These are phyloP conservation scores for Apiospora sp. DNA, from an alignment of 2,329 filamentous ascomycete species.

Conservation along the genomic window DNA sequence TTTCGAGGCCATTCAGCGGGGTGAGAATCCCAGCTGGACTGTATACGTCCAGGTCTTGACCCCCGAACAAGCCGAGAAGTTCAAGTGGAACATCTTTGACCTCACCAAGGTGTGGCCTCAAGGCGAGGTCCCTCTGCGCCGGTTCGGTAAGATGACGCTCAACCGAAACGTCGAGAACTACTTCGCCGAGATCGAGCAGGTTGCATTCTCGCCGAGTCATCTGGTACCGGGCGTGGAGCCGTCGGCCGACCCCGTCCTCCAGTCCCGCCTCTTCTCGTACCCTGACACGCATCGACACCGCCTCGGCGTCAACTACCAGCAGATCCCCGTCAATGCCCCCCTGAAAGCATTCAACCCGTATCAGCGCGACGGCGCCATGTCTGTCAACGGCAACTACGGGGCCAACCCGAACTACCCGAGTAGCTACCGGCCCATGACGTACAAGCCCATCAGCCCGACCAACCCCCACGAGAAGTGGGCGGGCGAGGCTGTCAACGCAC, in stretches of 20 bases:
- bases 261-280: constrained; percentile 75
- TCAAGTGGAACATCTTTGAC: constrained; percentile 72
- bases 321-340: constrained; percentile 55
- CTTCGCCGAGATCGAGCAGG: constrained; percentile 75
- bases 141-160: constrained; percentile 68
- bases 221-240: constrained; percentile 73
- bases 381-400: constrained; percentile 70
- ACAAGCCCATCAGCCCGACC: constrained; percentile 50
- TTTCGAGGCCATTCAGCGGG: constrained; percentile 65
- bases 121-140: constrained; percentile 65
- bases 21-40: constrained; percentile 68
- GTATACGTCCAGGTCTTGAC: constrained; percentile 70
- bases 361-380: constrained; percentile 56
- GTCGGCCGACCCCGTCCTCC: constrained; percentile 74
- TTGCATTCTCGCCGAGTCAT: constrained; percentile 73
- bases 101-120: constrained; percentile 76
- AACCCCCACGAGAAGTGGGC: constrained; percentile 57
- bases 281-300: constrained; percentile 69
- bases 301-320: constrained; percentile 65
- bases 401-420: constrained; percentile 66
- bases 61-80: constrained; percentile 67
- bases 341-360: constrained; percentile 9
- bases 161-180: constrained; percentile 73
- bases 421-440: constrained; percentile 55
- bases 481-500: constrained; percentile 51